A percentile compares a stretch with the other conserved stretches of the same genome.
Evolutionary conservation across 177 flowering plant genomes (phyloP).

Genomic region (Vitis hybrid): DNA sequence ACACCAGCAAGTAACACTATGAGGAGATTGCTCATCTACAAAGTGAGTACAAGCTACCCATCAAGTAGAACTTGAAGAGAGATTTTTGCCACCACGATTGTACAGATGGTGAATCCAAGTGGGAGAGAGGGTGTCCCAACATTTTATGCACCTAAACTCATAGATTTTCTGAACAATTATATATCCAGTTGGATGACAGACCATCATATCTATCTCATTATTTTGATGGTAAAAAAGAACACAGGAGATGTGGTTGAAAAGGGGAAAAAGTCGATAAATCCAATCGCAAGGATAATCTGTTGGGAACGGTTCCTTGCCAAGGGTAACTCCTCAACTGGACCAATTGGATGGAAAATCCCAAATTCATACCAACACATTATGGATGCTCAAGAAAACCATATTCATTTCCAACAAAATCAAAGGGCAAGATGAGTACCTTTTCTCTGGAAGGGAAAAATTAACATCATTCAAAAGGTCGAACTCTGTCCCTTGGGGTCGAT

Average conservation of each 20-base stretch:
- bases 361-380: neutral
- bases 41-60: neutral
- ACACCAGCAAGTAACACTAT: neutral
- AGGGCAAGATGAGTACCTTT: conserved; percentile 48
- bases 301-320: neutral
- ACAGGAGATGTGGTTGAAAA: too few species aligned
- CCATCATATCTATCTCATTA: neutral
- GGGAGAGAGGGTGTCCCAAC: neutral
- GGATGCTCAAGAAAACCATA: neutral
- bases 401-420: neutral
- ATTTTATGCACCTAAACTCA: neutral
- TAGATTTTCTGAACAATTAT: neutral
- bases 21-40: neutral
- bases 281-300: conserved; percentile 1
- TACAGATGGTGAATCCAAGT: neutral
- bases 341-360: neutral
- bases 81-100: too few species aligned
- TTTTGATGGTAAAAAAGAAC: neutral
- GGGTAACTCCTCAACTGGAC: neutral
- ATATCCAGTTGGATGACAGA: neutral
- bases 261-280: neutral
- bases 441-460: conserved; percentile 71
- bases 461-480: conserved; percentile 66
- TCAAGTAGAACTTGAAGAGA: conserved; percentile 1
- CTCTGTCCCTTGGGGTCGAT: conserved; percentile 86